These are phyloP conservation scores for Ophiocordyceps unilateralis DNA, from an alignment of 2,329 filamentous ascomycete species.

Conservation along the genomic window DNA sequence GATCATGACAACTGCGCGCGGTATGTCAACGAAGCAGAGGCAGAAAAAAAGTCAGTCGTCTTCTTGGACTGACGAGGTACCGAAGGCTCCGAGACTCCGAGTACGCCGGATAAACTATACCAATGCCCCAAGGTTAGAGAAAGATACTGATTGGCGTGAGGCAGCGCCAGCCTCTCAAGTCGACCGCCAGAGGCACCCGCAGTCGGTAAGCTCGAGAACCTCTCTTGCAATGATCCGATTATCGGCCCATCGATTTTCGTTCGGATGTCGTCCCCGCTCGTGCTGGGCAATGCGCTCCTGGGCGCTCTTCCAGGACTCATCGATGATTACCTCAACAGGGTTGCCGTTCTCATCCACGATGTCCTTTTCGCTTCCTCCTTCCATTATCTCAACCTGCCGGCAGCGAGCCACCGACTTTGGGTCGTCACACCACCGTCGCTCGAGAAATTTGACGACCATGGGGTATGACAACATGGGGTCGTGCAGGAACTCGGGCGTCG, in stretches of 20 bases:
- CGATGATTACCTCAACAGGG: constrained; percentile 24
- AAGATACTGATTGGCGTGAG: too few species aligned
- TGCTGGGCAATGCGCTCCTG: background rate
- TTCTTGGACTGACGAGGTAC: too few species aligned
- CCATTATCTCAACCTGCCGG: constrained; percentile 27
- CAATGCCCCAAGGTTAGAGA: too few species aligned
- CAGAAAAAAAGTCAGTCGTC: too few species aligned
- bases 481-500: constrained; percentile 1
- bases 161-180: constrained; percentile 12
- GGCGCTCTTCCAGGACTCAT: constrained; percentile 13
- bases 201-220: constrained; percentile 26
- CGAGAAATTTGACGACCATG: constrained; percentile 35
- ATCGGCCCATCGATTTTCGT: background rate
- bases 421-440: constrained; percentile 25
- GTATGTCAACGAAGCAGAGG: too few species aligned
- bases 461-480: constrained; percentile 24
- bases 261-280: constrained; percentile 1
- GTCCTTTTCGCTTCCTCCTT: constrained; percentile 17
- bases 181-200: constrained; percentile 36
- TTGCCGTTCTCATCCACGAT: constrained; percentile 20
- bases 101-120: too few species aligned
- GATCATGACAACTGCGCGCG: too few species aligned
- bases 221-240: constrained; percentile 4
- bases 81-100: too few species aligned
- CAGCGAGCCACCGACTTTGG: constrained; percentile 23